Base-by-base conservation (phyloP, 2,329 filamentous ascomycete species). In the Fusarium sp. region DNA sequence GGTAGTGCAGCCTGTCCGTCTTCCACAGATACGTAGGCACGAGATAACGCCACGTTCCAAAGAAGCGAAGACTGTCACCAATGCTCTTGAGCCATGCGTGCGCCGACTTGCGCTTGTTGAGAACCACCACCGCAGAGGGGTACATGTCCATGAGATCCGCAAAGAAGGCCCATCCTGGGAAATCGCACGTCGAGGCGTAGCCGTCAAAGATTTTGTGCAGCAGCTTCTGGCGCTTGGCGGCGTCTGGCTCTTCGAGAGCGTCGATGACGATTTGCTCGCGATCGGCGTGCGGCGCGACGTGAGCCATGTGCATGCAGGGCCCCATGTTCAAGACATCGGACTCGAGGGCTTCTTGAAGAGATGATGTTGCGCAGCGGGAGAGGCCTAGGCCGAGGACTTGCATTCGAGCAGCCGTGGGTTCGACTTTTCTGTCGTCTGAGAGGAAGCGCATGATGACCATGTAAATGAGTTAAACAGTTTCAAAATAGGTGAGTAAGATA, bases 71-170 rank as follows among this genome's bases (percentile, higher is more conserved):
- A 53, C 41, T 60, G 31, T 60, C 45, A 22, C 52, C 31, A 13
- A 72, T 53, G 45, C 71, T 74, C 46, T 56, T 59, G 7, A 58
- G 51, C 72, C 72, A 76, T 6, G 42, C 47, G 10, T 43, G 50
- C 10, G 61, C 62, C 22, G 55, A 57, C 13, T 61, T 47, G 24
- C 73, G 69, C 44, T 64, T 59, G 39, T 76, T 76, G n/a, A 76
- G 65, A 6, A 76, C 59, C 42, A 76, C 51, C 2, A 47, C 42
- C 3, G 74, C 74, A 2, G 73, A 68, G 2, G 74, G 74, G 19
- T 74, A 76, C 72, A 76, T 73, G 43, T 77, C 75, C 72, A 76
- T 75, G n/a, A 77, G 66, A 53, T 76, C 74, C 19, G 73, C 68
- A 7, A 68, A 51, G 53, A 76, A 76, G 41, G 60, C 49, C 44